Percentiles rank a stretch among this genome's conserved stretches.
Evolutionary conservation across 2,329 filamentous ascomycete species (phyloP).

Genomic region (Alternaria postmessia): DNA sequence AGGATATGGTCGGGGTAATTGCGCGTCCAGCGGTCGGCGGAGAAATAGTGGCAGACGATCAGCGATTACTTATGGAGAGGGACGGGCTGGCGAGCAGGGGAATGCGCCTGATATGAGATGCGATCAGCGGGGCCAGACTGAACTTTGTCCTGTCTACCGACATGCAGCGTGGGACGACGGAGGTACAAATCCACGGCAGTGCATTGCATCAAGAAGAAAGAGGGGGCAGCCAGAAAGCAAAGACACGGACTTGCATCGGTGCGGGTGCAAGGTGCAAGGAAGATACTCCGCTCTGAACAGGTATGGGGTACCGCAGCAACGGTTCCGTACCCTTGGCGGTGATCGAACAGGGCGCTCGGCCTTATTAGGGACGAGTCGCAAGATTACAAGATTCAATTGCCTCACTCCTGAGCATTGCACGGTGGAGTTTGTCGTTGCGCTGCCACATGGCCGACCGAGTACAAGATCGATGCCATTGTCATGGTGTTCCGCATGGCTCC

Average conservation of each 20-base stretch:
- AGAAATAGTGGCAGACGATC: conserved; percentile 16
- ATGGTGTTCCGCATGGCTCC: conserved; percentile 3
- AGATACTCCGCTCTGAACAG: conserved; percentile 1
- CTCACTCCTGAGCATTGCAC: conserved; percentile 15
- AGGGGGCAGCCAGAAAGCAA: conserved; percentile 23
- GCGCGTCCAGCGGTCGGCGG: conserved; percentile 6
- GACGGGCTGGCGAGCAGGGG: conserved; percentile 37
- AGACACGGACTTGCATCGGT: conserved; percentile 27
- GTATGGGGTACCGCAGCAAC: conserved; percentile 27
- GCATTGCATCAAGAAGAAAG: conserved; percentile 35
- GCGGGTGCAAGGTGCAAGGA: conserved; percentile 16
- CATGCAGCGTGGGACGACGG: conserved; percentile 35
- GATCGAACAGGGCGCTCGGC: conserved; percentile 24
- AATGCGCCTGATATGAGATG: conserved; percentile 29
- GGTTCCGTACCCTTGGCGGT: conserved; percentile 31
- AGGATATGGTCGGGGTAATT: not conserved
- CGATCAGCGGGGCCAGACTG: conserved; percentile 38
- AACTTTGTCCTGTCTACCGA: conserved; percentile 26
- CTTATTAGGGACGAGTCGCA: conserved; percentile 13
- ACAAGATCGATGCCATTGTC: conserved; percentile 4
- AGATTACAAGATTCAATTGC: conserved; percentile 18
- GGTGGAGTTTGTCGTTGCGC: conserved; percentile 7
- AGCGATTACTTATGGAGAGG: conserved; percentile 35
- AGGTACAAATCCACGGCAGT: conserved; percentile 34
- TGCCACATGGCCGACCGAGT: conserved; percentile 12